These are phyloP conservation scores for Corylus avellana DNA, from an alignment of 306 rosid species.

Conservation along the genomic window DNA sequence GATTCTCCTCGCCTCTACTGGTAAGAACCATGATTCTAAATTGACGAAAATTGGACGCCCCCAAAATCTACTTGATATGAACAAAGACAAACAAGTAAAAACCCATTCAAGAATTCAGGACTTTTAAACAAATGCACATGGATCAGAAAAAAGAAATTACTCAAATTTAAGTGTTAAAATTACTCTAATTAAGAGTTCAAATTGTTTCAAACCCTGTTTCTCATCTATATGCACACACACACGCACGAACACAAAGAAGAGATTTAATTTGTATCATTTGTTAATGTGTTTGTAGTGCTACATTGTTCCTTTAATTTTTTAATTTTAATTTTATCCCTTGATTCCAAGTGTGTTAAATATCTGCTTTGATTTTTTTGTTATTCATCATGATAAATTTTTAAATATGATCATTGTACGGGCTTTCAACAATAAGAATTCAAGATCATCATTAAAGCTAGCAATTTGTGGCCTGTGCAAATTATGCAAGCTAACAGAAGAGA, in stretches of 20 bases:
- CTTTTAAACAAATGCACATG: background rate
- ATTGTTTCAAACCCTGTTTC: background rate
- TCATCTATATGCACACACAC: too few species aligned
- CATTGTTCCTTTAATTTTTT: background rate
- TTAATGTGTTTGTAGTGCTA: background rate
- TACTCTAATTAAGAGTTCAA: background rate
- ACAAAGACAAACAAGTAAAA: background rate
- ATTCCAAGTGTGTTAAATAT: background rate
- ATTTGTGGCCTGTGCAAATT: background rate
- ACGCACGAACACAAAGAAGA: background rate
- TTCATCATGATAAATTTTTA: background rate
- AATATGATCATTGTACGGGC: background rate
- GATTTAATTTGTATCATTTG: background rate
- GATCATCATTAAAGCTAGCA: background rate
- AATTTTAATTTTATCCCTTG: background rate
- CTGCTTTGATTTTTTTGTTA: background rate
- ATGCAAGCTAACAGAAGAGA: background rate
- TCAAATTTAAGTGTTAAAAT: background rate
- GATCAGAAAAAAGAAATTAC: background rate
- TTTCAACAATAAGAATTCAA: background rate
- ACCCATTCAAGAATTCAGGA: background rate
- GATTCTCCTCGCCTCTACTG: constrained; percentile 88
- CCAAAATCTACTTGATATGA: background rate
- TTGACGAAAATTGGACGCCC: too few species aligned
- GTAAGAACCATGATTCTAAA: constrained; percentile 38